Base-by-base conservation (phyloP, 805 yeast species). In the Brettanomyces bruxellensis region DNA sequence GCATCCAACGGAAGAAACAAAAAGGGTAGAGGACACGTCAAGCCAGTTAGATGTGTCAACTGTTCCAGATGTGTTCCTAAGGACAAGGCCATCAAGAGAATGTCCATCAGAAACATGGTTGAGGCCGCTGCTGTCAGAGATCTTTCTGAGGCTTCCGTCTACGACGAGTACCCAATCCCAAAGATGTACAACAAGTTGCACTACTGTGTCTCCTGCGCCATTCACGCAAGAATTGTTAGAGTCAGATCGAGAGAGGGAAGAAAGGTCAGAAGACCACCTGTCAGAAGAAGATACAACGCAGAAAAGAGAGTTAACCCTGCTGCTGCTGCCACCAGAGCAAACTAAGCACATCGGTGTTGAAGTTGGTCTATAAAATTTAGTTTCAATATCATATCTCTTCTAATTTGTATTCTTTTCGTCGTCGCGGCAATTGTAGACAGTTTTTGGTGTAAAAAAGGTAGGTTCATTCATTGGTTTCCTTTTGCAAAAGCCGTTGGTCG, bases 1-100 rank as follows among this genome's bases (percentile, higher is more conserved):
- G 89, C 98, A 76, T 89, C 97, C 93, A 89, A 90, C 97, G 99
- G 99, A 84, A 91, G 99, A 83, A 93, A 93, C 95, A 93, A 93
- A 95, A 90, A 89, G 81, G 98, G 98, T 74, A 93, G 99, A 88
- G 99, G 99, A 73, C 98, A 93, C 96, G 96, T 87, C 76, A 87
- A 86, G 78, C 95, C 96, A 73, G 97, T 91, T 70, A 90, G 99
- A 86, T 93, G 99, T 83, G 86, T 89, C 71, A 93, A 93, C 96
- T 93, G 99, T 79, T 86, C 96, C 68, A 88, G 95, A 77, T 87
- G 95, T 81, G 96, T 93, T 67, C 97, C 99, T 73, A 93, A 93
- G 86, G 99, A 93, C 76, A 93, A 93, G 86, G 98, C 99, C 75
- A 93, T 93, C 87, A 93, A 93, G 93, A 88, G 99, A 81, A 95